Evolutionary conservation across 176 grass and related monocot genomes (phyloP), one percentile per base, ranked within the genome.

Genomic region (Rhynchospora breviuscula): DNA sequence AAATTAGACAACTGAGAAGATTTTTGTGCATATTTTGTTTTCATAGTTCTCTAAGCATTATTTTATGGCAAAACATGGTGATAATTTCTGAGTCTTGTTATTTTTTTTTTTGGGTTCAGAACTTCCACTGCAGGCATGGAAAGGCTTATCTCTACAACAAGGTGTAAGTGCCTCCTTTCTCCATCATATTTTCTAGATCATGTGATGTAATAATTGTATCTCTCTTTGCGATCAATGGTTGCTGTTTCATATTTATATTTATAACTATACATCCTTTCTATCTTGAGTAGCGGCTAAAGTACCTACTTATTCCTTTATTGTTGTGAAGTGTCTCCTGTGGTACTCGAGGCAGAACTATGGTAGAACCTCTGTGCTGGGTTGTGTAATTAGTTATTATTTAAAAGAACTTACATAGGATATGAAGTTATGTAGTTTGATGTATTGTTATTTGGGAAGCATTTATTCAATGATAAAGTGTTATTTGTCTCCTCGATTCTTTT

Each of bases 91-190:
- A 45, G 4, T 73, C 80, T 80, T 54, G 15, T 90, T 79, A 83
- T 70, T 59, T 40, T 70, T 59, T 40, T 29, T 72, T 25, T 2
- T 88, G 86, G 18, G 43, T 67, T 77, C 96, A 95, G 96, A 0
- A 83, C 56, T 99, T 99, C 88, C 93, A 92, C 44, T 84, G 83
- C 91, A 95, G 80, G 89, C 88, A 99, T 87, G 96, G 96, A 35
- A 99, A 91, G 85, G 96, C 96, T 73, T 95, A 99, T 81, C 96
- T 99, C 89, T 95, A 91, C 93, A 59, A 90, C 51, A 86, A 93
- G 85, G 89, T 93, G 96, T 99, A 93, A 93, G 96, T 89, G 84
- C 0, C 83, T 57, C 58, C n/a, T 54, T 60, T 33, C 19, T 76
- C 59, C n/a, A 19, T 6, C 22, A 60, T 79, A 49, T 58, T 5